These are phyloP conservation scores for Dothideomycetes sp. DNA, from an alignment of 2,329 filamentous ascomycete genomes.

Conservation along the genomic window DNA sequence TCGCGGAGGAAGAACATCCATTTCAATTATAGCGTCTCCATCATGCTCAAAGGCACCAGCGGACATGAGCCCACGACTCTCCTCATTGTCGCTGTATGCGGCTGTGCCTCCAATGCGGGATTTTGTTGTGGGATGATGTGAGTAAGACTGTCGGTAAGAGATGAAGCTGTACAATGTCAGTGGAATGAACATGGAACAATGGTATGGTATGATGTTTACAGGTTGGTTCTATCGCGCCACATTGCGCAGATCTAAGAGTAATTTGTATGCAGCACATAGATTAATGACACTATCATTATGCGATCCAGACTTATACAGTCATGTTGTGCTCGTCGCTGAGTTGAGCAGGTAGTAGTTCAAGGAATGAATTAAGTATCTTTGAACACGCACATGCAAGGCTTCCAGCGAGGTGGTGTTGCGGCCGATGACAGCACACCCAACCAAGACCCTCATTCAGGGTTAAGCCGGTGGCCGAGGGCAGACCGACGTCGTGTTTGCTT, in stretches of 20 bases:
- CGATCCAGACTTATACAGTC: background rate
- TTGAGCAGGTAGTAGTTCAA: background rate
- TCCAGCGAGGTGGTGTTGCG: background rate
- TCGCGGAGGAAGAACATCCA: slow-evolving; percentile 88
- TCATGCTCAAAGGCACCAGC: slow-evolving; percentile 60
- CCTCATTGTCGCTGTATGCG: slow-evolving; percentile 43
- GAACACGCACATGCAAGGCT: background rate
- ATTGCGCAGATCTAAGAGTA: slow-evolving; percentile 7
- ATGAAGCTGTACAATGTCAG: slow-evolving; percentile 58
- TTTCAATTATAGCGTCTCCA: slow-evolving; percentile 92
- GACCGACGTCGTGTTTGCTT: background rate
- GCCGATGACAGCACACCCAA: background rate
- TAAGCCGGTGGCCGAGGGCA: too few relatives aligned
- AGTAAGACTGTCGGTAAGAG: slow-evolving; percentile 97
- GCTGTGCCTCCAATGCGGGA: slow-evolving; percentile 48
- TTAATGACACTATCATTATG: background rate
- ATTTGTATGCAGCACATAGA: background rate
- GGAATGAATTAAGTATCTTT: background rate
- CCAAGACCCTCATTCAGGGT: too few relatives aligned
- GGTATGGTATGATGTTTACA: slow-evolving; percentile 57
- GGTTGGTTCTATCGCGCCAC: slow-evolving; percentile 97
- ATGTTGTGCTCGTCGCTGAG: background rate
- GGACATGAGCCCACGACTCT: slow-evolving; percentile 76
- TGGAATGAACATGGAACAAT: slow-evolving; percentile 4
- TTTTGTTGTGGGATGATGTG: slow-evolving; percentile 74